Conservation (phyloP, 1,284 basidiomycete genomes). For the Fomitopsis pinicola region DNA sequence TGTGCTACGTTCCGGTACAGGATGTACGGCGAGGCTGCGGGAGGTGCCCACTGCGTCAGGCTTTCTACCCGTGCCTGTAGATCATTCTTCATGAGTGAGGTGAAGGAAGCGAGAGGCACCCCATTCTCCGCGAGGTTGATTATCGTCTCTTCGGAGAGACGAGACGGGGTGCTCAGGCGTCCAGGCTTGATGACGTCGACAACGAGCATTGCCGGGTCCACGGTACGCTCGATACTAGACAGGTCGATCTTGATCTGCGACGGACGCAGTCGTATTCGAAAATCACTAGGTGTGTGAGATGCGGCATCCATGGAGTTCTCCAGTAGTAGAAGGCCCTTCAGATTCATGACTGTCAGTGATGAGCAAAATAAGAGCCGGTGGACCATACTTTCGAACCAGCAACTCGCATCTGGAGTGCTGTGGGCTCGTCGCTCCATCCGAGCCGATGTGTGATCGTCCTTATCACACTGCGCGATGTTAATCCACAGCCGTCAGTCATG, state of each 20-base stretch:
- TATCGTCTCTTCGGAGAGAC: constrained; percentile 39
- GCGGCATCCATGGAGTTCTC: constrained; percentile 9
- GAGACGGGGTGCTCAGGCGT: constrained; percentile 29
- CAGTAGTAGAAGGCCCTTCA: constrained; percentile 17
- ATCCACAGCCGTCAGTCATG: constrained; percentile 44
- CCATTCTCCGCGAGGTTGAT: constrained; percentile 44
- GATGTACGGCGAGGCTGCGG: constrained; percentile 18
- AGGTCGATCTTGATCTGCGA: constrained; percentile 41
- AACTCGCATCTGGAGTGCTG: constrained; percentile 37
- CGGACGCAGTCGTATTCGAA: constrained; percentile 32
- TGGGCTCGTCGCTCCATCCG: constrained; percentile 28
- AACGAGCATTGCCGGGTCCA: constrained; percentile 30
- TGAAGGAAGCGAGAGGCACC: constrained; percentile 29
- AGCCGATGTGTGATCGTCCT: constrained; percentile 23
- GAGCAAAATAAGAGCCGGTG: background rate
- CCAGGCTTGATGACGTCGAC: constrained; percentile 37
- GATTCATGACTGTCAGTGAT: background rate
- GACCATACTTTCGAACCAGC: constrained; percentile 31
- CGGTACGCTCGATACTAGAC: constrained; percentile 3
- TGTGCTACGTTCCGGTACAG: constrained; percentile 31
- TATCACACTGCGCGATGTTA: constrained; percentile 30
- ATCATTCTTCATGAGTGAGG: constrained; percentile 20
- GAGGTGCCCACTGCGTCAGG: constrained; percentile 25
- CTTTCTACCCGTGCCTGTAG: constrained; percentile 21
- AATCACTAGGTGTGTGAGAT: constrained; percentile 6